phyloP scores from a whole-genome alignment of 2,329 filamentous ascomycete species.

The Samsoniella hepiali region DNA sequence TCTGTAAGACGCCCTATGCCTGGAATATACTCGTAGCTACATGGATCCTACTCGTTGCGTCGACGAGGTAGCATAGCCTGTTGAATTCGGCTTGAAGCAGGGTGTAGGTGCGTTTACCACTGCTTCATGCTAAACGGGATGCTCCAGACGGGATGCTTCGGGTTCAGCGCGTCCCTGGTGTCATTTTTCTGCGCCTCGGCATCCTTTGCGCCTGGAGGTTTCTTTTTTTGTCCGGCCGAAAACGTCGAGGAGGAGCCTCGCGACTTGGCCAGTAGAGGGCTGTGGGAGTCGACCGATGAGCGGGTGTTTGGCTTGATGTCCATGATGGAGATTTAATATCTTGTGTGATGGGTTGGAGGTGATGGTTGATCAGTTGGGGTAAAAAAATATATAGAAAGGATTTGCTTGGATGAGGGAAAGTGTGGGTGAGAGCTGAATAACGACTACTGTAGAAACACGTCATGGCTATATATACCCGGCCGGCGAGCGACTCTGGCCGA shows the following conservation, averaged over 20 bases:
- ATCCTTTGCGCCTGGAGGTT: neutral
- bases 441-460: too few species aligned
- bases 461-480: too few species aligned
- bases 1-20: too few species aligned
- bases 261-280: slow-evolving; percentile 6
- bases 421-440: too few species aligned
- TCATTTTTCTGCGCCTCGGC: neutral
- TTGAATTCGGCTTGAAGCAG: neutral
- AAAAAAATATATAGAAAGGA: too few species aligned
- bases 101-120: neutral
- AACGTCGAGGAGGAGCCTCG: neutral
- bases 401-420: too few species aligned
- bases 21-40: too few species aligned
- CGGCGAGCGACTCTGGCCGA: too few species aligned
- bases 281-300: slow-evolving; percentile 5
- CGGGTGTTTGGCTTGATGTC: neutral
- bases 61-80: too few species aligned
- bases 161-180: neutral
- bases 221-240: neutral
- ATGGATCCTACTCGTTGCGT: too few species aligned
- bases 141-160: slow-evolving; percentile 8
- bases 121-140: neutral
- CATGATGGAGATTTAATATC: neutral
- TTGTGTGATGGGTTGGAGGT: neutral
- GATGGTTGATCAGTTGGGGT: too few species aligned